phyloP scores from a whole-genome alignment of 164 flowering plant species.

The Nymphaea thermarum region DNA sequence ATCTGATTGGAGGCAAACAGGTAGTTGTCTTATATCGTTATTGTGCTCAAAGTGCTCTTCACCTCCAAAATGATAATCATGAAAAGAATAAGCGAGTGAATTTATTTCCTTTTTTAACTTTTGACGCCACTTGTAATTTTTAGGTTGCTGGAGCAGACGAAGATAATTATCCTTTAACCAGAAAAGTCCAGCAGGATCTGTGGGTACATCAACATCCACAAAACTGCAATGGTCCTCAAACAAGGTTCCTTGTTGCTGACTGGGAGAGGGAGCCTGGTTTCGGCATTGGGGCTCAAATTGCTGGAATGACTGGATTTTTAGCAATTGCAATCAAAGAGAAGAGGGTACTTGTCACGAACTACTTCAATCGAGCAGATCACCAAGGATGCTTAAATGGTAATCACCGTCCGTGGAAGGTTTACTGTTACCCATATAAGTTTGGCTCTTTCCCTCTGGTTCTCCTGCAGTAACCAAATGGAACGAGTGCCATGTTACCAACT shows the following conservation, averaged over 20 bases:
- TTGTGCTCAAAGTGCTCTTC: neutral
- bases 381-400: constrained; percentile 72
- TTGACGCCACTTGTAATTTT: constrained; percentile 4
- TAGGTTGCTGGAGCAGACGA: constrained; percentile 78
- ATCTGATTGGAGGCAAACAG: neutral
- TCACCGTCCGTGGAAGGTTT: neutral
- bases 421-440: too few relatives aligned
- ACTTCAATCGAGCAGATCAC: constrained; percentile 92
- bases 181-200: constrained; percentile 75
- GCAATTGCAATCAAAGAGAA: constrained; percentile 70
- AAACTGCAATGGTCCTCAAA: constrained; percentile 49
- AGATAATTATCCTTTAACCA: constrained; percentile 73
- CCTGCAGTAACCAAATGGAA: too few relatives aligned
- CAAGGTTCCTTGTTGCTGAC: constrained; percentile 74
- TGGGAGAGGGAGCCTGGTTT: constrained; percentile 92
- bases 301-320: constrained; percentile 88
- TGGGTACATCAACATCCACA: constrained; percentile 87
- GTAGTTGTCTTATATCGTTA: neutral
- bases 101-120: neutral
- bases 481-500: too few relatives aligned
- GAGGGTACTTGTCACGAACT: constrained; percentile 72
- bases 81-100: neutral
- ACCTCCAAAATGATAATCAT: neutral
- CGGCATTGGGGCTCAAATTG: constrained; percentile 92
- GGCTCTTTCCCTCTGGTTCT: too few relatives aligned